A percentile compares a stretch with the other conserved stretches of the same genome.
Conservation (phyloP, 495 filamentous ascomycete genomes). For the Xanthoparmelia taractica region DNA sequence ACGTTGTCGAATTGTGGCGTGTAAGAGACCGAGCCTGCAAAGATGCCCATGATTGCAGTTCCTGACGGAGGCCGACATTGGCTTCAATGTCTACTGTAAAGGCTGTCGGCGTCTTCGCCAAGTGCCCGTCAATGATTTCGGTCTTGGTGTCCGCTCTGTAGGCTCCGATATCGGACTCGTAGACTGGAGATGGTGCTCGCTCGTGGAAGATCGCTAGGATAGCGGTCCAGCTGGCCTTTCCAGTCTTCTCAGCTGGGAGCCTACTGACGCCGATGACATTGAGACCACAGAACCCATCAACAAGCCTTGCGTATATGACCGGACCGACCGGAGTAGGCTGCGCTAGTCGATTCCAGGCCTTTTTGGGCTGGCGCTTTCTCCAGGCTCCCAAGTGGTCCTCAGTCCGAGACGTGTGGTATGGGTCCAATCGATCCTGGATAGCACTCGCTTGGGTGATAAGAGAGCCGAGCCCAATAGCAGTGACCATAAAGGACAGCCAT, state of each 20-base stretch:
- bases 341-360: conserved; percentile 21
- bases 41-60: conserved; percentile 6
- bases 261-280: conserved; percentile 21
- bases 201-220: conserved; percentile 20
- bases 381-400: conserved; percentile 28
- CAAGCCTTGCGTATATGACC: conserved; percentile 24
- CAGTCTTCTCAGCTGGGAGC: conserved; percentile 14
- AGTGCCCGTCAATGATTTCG: background rate
- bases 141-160: background rate
- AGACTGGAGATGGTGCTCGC: background rate
- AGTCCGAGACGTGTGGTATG: conserved; percentile 27
- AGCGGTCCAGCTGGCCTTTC: conserved; percentile 24
- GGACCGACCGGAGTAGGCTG: conserved; percentile 29
- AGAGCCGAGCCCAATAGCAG: conserved; percentile 29
- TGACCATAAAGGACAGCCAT: conserved; percentile 31
- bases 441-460: conserved; percentile 29
- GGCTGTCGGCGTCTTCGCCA: background rate
- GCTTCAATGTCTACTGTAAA: background rate
- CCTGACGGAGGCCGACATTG: background rate
- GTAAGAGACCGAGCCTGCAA: conserved; percentile 7
- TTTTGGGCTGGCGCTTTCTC: conserved; percentile 24
- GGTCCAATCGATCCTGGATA: conserved; percentile 29
- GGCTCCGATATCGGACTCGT: background rate
- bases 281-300: conserved; percentile 25
- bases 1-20: background rate